These are phyloP conservation scores for Inga leiocalycina DNA, from an alignment of 306 rosid species.

Conservation along the genomic window DNA sequence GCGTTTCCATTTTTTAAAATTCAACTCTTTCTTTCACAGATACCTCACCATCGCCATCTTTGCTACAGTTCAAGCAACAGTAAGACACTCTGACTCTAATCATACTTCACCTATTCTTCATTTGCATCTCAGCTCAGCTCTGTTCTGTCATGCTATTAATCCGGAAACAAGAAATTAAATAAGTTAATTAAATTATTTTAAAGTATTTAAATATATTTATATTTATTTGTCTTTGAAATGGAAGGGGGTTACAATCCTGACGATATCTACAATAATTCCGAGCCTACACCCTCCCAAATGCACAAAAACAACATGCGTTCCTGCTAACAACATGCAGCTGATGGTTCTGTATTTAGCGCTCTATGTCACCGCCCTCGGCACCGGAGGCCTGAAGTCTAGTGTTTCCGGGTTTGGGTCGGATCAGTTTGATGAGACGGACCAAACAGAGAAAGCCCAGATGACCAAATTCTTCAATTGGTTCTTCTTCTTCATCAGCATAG, in stretches of 20 bases:
- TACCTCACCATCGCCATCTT: slow-evolving; percentile 88
- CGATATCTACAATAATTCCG: slow-evolving; percentile 77
- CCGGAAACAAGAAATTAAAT: too few relatives aligned
- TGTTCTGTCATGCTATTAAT: background rate
- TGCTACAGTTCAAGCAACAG: slow-evolving; percentile 82
- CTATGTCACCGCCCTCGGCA: slow-evolving; percentile 77
- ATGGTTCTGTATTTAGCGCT: slow-evolving; percentile 62
- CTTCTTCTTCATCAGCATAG: slow-evolving; percentile 81
- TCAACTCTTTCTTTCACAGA: slow-evolving; percentile 36
- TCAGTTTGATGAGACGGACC: slow-evolving; percentile 71
- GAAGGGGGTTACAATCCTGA: slow-evolving; percentile 82
- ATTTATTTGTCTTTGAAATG: background rate
- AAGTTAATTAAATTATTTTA: too few relatives aligned
- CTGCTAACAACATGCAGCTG: slow-evolving; percentile 58
- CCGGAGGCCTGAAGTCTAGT: slow-evolving; percentile 85
- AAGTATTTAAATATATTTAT: background rate
- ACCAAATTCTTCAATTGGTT: slow-evolving; percentile 81
- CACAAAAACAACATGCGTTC: slow-evolving; percentile 37
- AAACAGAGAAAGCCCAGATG: slow-evolving; percentile 58
- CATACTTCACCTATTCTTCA: background rate
- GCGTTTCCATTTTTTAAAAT: background rate
- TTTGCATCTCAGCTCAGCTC: background rate
- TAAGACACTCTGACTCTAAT: slow-evolving; percentile 38
- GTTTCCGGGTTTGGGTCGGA: slow-evolving; percentile 91
- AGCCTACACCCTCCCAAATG: slow-evolving; percentile 87